Conservation (phyloP, 2,329 filamentous ascomycete genomes). For the Phialophora chinensis region DNA sequence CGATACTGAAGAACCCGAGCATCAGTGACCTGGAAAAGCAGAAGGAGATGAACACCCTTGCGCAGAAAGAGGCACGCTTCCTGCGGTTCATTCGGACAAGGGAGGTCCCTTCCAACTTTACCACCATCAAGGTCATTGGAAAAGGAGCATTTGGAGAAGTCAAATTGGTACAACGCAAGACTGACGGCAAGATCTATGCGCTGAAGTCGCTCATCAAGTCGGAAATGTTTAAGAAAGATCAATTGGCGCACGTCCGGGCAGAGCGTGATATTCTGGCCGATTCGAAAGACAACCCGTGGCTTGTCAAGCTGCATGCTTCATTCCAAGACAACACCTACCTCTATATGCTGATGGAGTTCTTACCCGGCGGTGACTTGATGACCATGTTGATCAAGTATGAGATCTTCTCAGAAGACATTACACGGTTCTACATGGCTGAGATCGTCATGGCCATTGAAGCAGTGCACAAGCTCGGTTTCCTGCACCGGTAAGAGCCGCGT, state of each 20-base stretch:
- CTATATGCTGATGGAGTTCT: conserved; percentile 99
- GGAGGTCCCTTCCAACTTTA: conserved; percentile 92
- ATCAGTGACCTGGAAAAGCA: conserved; percentile 78
- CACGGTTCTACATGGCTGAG: conserved; percentile 98
- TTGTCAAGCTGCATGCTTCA: conserved; percentile 96
- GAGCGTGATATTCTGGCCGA: conserved; percentile 98
- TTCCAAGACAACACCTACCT: conserved; percentile 97
- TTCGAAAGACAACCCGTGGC: conserved; percentile 95
- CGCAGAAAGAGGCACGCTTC: conserved; percentile 89
- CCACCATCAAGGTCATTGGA: conserved; percentile 95
- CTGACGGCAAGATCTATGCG: conserved; percentile 95
- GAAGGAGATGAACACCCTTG: conserved; percentile 81
- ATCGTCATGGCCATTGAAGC: conserved; percentile 98
- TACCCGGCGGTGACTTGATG: conserved; percentile 98
- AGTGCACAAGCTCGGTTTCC: conserved; percentile 96
- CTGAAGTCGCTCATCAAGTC: conserved; percentile 98
- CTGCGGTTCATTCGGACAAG: conserved; percentile 92
- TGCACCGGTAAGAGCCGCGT: conserved; percentile 80
- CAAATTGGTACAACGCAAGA: conserved; percentile 94
- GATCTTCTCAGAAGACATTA: conserved; percentile 98
- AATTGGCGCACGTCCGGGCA: conserved; percentile 93
- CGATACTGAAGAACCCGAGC: conserved; percentile 77
- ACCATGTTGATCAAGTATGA: conserved; percentile 99
- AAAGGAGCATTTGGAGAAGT: conserved; percentile 99
- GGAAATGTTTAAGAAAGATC: conserved; percentile 99